Evolutionary conservation across 176 grass and related monocot genomes (phyloP).

Genomic region (Ensete ventricosum): DNA sequence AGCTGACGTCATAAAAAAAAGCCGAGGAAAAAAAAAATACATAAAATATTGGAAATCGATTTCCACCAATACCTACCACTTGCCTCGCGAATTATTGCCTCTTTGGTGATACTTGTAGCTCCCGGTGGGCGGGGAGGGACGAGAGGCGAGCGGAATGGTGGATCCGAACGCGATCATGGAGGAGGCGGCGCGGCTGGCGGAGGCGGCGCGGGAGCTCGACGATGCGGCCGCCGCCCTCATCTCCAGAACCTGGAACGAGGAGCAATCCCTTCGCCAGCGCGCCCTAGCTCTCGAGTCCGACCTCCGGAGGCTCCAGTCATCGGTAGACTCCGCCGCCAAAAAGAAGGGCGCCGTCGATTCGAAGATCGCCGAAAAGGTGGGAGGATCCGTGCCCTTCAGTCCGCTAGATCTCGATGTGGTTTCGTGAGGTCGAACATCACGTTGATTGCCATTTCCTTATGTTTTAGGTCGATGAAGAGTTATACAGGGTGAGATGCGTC

Average conservation of each 20-base stretch:
- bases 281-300: slow-evolving; percentile 55
- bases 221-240: slow-evolving; percentile 60
- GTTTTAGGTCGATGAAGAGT: slow-evolving; percentile 76
- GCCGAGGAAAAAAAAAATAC: too few species aligned
- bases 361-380: slow-evolving; percentile 50
- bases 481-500: slow-evolving; percentile 64
- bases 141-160: slow-evolving; percentile 16
- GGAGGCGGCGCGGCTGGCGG: slow-evolving; percentile 50
- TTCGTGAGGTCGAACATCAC: background rate
- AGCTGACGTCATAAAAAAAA: too few species aligned
- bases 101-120: too few species aligned
- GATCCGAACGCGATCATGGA: slow-evolving; percentile 24
- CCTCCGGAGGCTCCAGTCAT: slow-evolving; percentile 41
- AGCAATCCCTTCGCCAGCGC: slow-evolving; percentile 69
- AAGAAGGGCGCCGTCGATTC: slow-evolving; percentile 22
- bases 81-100: too few species aligned
- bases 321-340: background rate
- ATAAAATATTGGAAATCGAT: too few species aligned
- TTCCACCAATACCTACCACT: too few species aligned
- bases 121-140: too few species aligned
- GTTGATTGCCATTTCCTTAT: slow-evolving; percentile 6
- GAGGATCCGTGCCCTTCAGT: background rate
- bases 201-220: slow-evolving; percentile 78
- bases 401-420: background rate
- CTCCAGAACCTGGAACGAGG: slow-evolving; percentile 52